Evolutionary conservation across 2,329 filamentous ascomycete species (phyloP), one percentile per base, ranked within the genome.

Genomic region (Thielaviopsis populi): DNA sequence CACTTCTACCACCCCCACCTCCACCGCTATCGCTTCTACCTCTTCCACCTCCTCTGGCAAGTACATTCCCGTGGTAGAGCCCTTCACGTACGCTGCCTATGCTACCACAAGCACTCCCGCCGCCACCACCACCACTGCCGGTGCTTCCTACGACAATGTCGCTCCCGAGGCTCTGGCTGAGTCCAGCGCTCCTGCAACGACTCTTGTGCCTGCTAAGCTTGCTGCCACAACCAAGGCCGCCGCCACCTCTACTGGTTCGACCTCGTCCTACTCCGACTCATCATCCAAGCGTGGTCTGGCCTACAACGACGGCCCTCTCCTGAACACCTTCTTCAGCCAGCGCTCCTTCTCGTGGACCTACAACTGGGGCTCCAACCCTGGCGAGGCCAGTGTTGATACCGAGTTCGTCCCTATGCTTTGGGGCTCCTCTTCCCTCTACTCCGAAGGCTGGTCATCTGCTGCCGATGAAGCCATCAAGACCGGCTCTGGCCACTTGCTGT

Each of bases 341-440:
- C 74, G 73, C 68, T 22, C 67, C 48, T 71, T 69, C 64, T 77
- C 74, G 48, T 89, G 85, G 83, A 79, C 75, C 59, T 87, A 87
- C 79, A 88, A 88, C 80, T 89, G 86, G 86, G 83, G 74, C 54
- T 77, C 78, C 58, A 67, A 67, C 11, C 69, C 76, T 59, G 72
- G 74, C 66, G 74, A 75, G 46, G 74, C 79, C 10, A 70, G 78
- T 62, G 66, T 69, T 17, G 71, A 72, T 22, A 71, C 84, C 69
- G 76, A 79, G 70, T 91, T 78, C 75, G 78, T 87, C 63, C 87
- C 88, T 67, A 87, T 83, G 74, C 80, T 88, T 59, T 88, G 82
- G 84, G 79, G 81, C 62, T 72, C 77, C 63, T 68, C 68, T 13
- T 64, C 70, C 10, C 72, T 73, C 13, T 77, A 80, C 72, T 77